Base-by-base conservation (phyloP, 2,329 filamentous ascomycete species). In the Penicillium sp. region DNA sequence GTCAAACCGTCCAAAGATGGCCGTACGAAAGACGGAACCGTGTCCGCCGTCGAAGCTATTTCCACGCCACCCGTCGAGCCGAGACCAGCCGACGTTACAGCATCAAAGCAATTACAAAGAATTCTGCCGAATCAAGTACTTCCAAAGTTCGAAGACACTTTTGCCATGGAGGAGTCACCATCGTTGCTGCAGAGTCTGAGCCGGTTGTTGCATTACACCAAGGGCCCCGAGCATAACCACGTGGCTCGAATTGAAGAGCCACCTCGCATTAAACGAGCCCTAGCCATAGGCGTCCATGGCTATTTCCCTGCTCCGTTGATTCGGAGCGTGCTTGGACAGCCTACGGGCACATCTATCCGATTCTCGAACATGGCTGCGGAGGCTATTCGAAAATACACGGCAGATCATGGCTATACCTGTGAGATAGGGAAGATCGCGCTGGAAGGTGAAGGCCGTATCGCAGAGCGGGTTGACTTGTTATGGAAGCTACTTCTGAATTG, bases 401-500 rank as follows among this genome's bases (percentile, higher is more conserved):
- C 92, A 57, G 82, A 82, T 13, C 87, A 92, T 66, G 89, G 91
- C 0, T 92, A 89, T 63, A 80, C 84, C 2, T 90, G 93, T 65
- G 90, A 96, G 68, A 92, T 99, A 59, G 93, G 97, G 73, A 97
- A 96, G 74, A 91, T 98, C 15, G 92, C 94, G 0, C 84, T 99
- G 0, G 95, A 99, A 79, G 94, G 94, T 24, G 95, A 99, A 78
- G 95, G 95, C 26, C 92, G 91, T 75, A 95, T 99, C 51, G 86
- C 86, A 2, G 93, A 98, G 65, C 86, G 95, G 7, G 92, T 98
- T 1, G 91, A 96, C 63, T 91, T 96, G 42, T 81, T 99, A 7
- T 99, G 95, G 95, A 96, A 94, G 77, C 83, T 98, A 10, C 83
- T 99, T 59, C 83, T 97, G 30, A 97, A 97, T 76, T 97, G 93